Base-by-base conservation (phyloP, 352 stramenopile genomes). In the Aphanomyces astaci region DNA sequence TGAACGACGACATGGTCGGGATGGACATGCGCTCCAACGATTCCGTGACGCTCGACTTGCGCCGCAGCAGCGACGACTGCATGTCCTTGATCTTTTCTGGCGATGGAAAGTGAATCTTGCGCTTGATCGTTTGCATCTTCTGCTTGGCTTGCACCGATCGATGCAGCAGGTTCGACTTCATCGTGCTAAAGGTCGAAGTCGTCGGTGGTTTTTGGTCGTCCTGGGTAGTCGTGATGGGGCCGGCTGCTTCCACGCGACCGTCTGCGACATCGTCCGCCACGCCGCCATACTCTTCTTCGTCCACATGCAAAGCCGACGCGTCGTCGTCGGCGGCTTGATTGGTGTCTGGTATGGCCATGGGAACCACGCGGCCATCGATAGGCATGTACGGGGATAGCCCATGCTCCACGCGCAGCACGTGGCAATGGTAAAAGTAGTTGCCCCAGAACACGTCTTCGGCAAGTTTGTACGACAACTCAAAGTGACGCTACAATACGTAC, bases 391-490 rank as follows among this genome's bases (percentile, higher is more conserved):
- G 62, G 13, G 62, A 43, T 17, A 68, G 30, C 19, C 62, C 62
- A 68, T 68, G n/a, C 24, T 25, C n/a, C 22, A 68, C 27, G 40
- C 62, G 62, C 10, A 32, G 39, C 17, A 51, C 62, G 39, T 68
- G 62, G 25, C 62, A 68, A 4, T 60, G 40, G 51, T 60, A 68
- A 46, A 68, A 68, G 48, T 68, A 68, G 24, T 68, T 68, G 62
- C 62, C 62, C 62, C 62, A 68, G 33, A 68, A 68, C 1, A 68
- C 62, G 0, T 68, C 62, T 68, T 68, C 62, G 0, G 62, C n/a
- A 24, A 68, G n/a, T 43, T 60, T 57, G 31, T 52, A 52, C 24
- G 62, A 51, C 19, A 52, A 40, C 30, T 68, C 40, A 28, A 59
- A 59, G 25, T 68, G 62, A 17, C 62, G 43, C 62, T 68, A 57